Percentiles rank a stretch among this genome's conserved stretches.
phyloP scores from a whole-genome alignment of 163 green algal species.

The Volvox carteri region DNA sequence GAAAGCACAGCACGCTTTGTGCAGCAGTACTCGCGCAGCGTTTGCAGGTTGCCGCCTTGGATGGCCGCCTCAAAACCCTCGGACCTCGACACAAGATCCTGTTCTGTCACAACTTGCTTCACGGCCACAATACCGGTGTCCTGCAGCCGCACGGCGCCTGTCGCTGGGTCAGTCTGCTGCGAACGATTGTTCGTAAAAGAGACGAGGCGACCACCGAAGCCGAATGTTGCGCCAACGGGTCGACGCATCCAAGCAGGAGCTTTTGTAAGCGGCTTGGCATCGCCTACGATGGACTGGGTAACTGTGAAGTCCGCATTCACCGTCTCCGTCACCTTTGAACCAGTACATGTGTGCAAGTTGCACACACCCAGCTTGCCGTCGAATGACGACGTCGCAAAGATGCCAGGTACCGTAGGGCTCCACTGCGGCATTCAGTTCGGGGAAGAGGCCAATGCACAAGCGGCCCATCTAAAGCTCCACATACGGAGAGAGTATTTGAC shows the following conservation, averaged over 20 bases:
- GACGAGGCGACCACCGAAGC: slow-evolving; percentile 94
- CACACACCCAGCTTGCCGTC: slow-evolving; percentile 86
- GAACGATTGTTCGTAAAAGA: slow-evolving; percentile 73
- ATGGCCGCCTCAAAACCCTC: slow-evolving; percentile 90
- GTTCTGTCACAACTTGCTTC: slow-evolving; percentile 84
- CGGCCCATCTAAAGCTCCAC: too few species aligned
- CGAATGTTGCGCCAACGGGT: slow-evolving; percentile 86
- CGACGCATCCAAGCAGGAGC: slow-evolving; percentile 92
- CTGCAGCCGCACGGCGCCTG: slow-evolving; percentile 43
- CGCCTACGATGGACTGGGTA: slow-evolving; percentile 55
- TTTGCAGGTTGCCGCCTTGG: slow-evolving; percentile 72
- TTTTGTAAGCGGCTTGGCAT: slow-evolving; percentile 70
- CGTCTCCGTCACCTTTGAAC: slow-evolving; percentile 60
- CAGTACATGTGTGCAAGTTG: slow-evolving; percentile 74
- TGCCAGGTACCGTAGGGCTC: slow-evolving; percentile 86
- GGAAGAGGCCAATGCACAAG: not conserved
- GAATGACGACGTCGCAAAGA: slow-evolving; percentile 93
- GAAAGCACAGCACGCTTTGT: slow-evolving; percentile 63
- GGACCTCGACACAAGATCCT: slow-evolving; percentile 77
- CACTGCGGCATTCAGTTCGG: slow-evolving; percentile 76
- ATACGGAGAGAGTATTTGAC: too few species aligned
- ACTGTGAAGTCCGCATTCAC: slow-evolving; percentile 75
- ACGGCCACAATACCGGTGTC: slow-evolving; percentile 53
- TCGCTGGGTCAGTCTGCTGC: slow-evolving; percentile 55
- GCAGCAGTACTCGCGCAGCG: slow-evolving; percentile 85